Base-by-base conservation (phyloP, 202 grass and related monocot species). In the Carex arenaria region DNA sequence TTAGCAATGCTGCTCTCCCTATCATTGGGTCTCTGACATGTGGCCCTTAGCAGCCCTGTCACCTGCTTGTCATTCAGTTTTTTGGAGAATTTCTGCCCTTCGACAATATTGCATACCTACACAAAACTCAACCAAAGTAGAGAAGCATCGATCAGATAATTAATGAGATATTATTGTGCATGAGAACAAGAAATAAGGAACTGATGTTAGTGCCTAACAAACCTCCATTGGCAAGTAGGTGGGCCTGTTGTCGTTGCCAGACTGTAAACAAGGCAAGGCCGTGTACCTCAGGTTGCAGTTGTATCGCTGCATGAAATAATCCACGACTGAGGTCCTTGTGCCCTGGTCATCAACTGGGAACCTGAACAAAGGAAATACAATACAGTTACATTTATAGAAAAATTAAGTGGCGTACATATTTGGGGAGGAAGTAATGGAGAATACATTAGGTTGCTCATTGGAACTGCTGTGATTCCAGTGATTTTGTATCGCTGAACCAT, bases 141-240 rank as follows among this genome's bases (percentile, higher is more conserved):
- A 72, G 42, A 59, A 43, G 56, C 11, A 81, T 65, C 26, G 26
- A 26, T 26, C 36, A 72, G 18, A 57, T n/a, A 7, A 65, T 23
- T 54, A 18, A 56, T 57, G 66, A n/a, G 52, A 7, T n/a, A 77
- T 40, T 10, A 10, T 10, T 47, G 12, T 71, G 30, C 66, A 72
- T 45, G 6, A 73, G 1, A 14, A 61, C 47, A 84, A 5, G 64
- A 80, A 76, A 19, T n/a, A 85, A 83, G 18, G 5, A 67, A 56
- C 72, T 11, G 3, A 28, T 81, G 22, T 8, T 13, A 73, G 42
- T 10, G 52, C 19, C 47, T 34, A 30, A 52, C 73, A 59, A 19
- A 95, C 93, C 93, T 95, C 93, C 85, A 95, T 93, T 14, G 89
- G 93, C 72, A 93, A 88, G 74, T 89, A 96, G 79, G 88, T 89